These are phyloP conservation scores for Beauveria rudraprayagi DNA, from an alignment of 2,329 filamentous ascomycete genomes.

Conservation along the genomic window DNA sequence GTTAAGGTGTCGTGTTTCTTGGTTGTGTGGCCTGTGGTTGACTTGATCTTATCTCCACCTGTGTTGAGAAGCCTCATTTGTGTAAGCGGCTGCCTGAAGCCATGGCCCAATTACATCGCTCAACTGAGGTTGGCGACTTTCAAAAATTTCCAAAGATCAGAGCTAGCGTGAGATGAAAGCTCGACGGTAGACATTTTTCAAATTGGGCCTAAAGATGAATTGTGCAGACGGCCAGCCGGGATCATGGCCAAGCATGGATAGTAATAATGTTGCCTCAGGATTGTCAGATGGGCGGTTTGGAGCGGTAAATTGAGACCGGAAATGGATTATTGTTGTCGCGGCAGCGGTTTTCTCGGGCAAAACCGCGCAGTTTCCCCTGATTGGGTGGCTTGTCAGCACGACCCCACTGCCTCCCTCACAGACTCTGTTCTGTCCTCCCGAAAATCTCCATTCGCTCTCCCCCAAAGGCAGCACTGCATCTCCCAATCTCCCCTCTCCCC, in stretches of 20 bases:
- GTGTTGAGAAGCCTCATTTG: too few species aligned
- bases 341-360: slow-evolving; percentile 32
- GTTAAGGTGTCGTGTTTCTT: too few species aligned
- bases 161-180: too few species aligned
- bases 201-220: neutral
- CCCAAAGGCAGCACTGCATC: slow-evolving; percentile 41
- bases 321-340: slow-evolving; percentile 30
- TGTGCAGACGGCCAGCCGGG: neutral
- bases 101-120: too few species aligned
- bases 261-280: slow-evolving; percentile 9
- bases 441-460: slow-evolving; percentile 39
- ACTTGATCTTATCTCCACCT: too few species aligned
- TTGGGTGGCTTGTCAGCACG: slow-evolving; percentile 26
- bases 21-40: too few species aligned
- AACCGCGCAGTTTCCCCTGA: slow-evolving; percentile 27
- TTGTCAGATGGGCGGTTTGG: neutral
- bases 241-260: neutral
- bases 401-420: slow-evolving; percentile 34
- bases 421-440: slow-evolving; percentile 33
- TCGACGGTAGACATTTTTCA: neutral
- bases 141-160: too few species aligned
- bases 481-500: slow-evolving; percentile 53
- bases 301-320: slow-evolving; percentile 14
- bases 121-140: too few species aligned
- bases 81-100: too few species aligned